These are phyloP conservation scores for Chaetoceros muelleri DNA, from an alignment of 108 stramenopile genomes.

Conservation along the genomic window DNA sequence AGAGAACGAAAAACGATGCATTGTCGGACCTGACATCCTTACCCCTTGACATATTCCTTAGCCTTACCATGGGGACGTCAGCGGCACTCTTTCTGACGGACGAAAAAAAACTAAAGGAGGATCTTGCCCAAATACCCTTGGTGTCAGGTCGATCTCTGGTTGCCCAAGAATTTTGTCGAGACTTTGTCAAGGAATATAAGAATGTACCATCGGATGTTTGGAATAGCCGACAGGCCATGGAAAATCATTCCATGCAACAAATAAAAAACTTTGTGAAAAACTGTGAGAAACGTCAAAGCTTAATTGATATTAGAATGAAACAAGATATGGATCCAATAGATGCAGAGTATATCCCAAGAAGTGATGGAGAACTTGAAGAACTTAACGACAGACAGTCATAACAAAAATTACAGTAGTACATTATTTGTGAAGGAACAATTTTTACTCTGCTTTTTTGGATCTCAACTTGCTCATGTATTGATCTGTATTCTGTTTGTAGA, in stretches of 20 bases:
- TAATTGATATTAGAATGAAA: neutral
- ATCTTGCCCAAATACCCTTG: neutral
- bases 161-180: neutral
- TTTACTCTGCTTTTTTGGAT: conserved; percentile 33
- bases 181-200: neutral
- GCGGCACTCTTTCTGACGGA: neutral
- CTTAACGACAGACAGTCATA: neutral
- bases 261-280: neutral
- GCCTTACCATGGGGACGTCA: neutral
- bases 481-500: conserved; percentile 49
- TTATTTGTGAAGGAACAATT: no score
- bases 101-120: neutral
- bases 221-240: neutral
- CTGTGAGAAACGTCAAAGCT: neutral
- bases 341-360: neutral
- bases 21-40: neutral
- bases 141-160: neutral
- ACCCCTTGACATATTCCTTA: neutral
- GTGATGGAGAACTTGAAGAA: neutral
- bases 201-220: neutral
- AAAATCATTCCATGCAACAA: neutral
- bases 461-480: conserved; percentile 19
- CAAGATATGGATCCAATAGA: neutral
- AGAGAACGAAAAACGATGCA: neutral
- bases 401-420: no score